Evolutionary conservation across 768 basidiomycete genomes (phyloP), one percentile per base, ranked within the genome.

Genomic region (Amanita muscaria): DNA sequence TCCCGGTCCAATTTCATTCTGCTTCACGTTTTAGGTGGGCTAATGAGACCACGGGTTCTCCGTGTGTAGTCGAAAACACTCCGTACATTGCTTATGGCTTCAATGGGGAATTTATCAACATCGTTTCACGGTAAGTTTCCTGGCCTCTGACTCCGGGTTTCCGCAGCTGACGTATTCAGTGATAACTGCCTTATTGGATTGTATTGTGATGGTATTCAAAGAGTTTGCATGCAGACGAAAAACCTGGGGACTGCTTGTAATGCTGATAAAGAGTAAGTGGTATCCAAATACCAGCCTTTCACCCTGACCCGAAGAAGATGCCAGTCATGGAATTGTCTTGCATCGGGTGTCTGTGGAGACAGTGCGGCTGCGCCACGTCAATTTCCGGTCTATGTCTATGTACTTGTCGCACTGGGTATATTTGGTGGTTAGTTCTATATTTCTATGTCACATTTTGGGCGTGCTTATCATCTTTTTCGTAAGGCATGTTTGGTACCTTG

Each of bases 401-500:
- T 76, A 32, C 56, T 87, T 25, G 82, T 88, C 14, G 83, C 70
- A 4, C 51, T 87, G 27, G 77, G 80, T 40, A 86, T 90, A 46
- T 67, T 86, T 39, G 78, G 76, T 47, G 79, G 90, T 88, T 50
- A 57, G 77, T 62, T n/a, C 24, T 25, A 32, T 2, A 25, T 41
- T 29, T 14, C 11, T 9, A 8, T n/a, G n/a, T n/a, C n/a, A n/a
- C n/a, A n/a, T 10, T 19, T 18, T 35, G 8, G n/a, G 16, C 31
- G 22, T 29, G 24, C 21, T 12, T 4, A 11, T 42, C 21, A 16
- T 14, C 21, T 12, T 11, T 25, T 19, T 30, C 14, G 25, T 5
- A 30, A 91, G 89, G 85, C 36, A 88, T 92, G 74, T 64, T 77
- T 48, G 83, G 74, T 12, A 83, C 82, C 7, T 68, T 90, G 32